Evolutionary conservation across 1,284 basidiomycete species (phyloP), one percentile per base, ranked within the genome.

Genomic region (Sporisorium graminicola): DNA sequence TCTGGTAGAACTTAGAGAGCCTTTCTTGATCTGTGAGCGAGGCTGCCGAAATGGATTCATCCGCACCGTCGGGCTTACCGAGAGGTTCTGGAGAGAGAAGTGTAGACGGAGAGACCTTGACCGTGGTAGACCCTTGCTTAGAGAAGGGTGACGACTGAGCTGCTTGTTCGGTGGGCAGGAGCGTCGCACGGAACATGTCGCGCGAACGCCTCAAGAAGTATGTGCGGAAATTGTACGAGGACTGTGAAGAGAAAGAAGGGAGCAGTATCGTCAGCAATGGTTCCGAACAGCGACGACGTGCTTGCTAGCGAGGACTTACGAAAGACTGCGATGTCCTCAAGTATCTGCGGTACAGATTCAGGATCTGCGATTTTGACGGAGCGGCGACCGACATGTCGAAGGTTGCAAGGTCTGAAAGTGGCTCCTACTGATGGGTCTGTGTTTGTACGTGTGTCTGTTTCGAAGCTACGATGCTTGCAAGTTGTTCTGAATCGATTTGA

Each of bases 161-260:
- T 4, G 74, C 74, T 62, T 74, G 65, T 26, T 54, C 47, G 22
- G 66, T 55, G 8, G 75, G 73, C 33, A 83, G 57, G 18, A 85
- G 65, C 24, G 72, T 71, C 4, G 80, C 68, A 27, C 84, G 77
- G 78, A 85, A 85, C 61, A 79, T 73, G 65, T 85, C 84, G 31
- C 84, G 78, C 27, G 82, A 80, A 3, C 84, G 81, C 24, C 84
- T 73, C 52, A 84, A 57, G 64, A 85, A 85, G 71, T 85, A 85
- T 43, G 83, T 84, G 49, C 84, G 82, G 74, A 85, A 85, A 67
- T 83, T 84, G 79, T 85, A 85, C 26, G 83, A 82, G 1, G 80
- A 74, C 83, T 85, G 70, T 18, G 5, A 20, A 7, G 10, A 20
- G 20, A 60, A 3, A 22, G 35, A 22, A 42, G 29, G 33, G 7